These are phyloP conservation scores for Aspergillus haitiensis DNA, from an alignment of 495 filamentous ascomycete genomes.

Conservation along the genomic window DNA sequence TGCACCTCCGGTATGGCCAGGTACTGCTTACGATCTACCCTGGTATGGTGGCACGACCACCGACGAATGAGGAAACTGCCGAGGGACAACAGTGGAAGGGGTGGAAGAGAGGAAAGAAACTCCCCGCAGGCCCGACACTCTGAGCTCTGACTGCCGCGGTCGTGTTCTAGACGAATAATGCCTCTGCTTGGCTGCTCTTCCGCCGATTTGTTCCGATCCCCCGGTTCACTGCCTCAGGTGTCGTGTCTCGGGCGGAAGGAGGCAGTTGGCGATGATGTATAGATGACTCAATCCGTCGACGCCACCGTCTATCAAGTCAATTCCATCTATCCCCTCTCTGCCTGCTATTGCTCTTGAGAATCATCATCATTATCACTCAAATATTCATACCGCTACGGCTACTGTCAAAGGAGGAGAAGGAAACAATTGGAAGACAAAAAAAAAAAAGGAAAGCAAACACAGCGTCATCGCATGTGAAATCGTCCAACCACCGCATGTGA, in stretches of 20 bases:
- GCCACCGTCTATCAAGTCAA: neutral
- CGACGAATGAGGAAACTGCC: constrained; percentile 1
- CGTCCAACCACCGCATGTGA: constrained; percentile 15
- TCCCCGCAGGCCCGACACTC: constrained; percentile 27
- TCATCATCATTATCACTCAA: neutral
- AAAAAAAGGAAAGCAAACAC: neutral
- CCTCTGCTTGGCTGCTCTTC: neutral
- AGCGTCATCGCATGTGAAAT: constrained; percentile 17
- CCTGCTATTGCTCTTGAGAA: neutral
- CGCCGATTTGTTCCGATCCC: constrained; percentile 17
- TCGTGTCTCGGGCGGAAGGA: neutral
- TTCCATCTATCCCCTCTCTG: neutral
- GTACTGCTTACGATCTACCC: no score
- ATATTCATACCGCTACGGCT: neutral
- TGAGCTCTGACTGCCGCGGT: constrained; percentile 22
- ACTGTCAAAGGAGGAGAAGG: neutral
- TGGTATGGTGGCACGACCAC: neutral
- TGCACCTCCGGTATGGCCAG: neutral
- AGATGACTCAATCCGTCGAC: neutral
- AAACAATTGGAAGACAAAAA: neutral
- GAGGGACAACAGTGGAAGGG: constrained; percentile 17
- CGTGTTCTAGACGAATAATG: neutral
- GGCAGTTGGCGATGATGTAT: neutral
- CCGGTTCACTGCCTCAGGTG: neutral
- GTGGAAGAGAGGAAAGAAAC: constrained; percentile 15